Conservation (phyloP, 768 basidiomycete species). For the Podaxis pistillaris region DNA sequence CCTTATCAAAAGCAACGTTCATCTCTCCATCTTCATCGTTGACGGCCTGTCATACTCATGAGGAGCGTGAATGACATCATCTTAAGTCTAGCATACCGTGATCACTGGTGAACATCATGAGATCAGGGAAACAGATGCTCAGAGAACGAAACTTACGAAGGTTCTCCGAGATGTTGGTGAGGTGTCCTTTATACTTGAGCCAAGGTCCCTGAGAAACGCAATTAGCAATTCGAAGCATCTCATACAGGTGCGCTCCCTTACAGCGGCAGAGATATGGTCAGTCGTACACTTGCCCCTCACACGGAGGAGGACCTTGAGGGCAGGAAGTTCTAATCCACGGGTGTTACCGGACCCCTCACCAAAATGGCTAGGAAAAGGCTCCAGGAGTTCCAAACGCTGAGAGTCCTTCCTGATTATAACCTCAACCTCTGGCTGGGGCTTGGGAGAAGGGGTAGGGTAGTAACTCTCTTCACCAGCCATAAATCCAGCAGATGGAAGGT, state of each 20-base stretch:
- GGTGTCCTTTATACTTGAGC: conserved; percentile 98
- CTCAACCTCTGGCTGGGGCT: conserved; percentile 71
- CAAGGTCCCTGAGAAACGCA: conserved; percentile 73
- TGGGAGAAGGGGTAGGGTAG: conserved; percentile 74
- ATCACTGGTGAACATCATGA: conserved; percentile 56
- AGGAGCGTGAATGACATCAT: background rate
- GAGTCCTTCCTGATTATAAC: conserved; percentile 78
- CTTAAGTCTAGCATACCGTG: conserved; percentile 48
- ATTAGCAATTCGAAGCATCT: background rate
- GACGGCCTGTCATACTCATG: conserved; percentile 53
- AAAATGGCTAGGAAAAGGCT: conserved; percentile 85
- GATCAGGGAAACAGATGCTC: background rate
- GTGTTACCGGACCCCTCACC: conserved; percentile 40
- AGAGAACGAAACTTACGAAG: conserved; percentile 54
- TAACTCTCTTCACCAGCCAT: conserved; percentile 69
- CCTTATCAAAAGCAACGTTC: conserved; percentile 86
- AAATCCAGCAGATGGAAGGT: conserved; percentile 84
- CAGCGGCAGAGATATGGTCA: conserved; percentile 97
- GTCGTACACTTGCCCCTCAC: conserved; percentile 99
- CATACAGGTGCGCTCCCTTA: conserved; percentile 31
- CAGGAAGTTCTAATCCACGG: conserved; percentile 71
- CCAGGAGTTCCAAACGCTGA: conserved; percentile 80
- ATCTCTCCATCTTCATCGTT: conserved; percentile 95
- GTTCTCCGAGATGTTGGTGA: conserved; percentile 96
- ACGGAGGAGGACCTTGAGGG: conserved; percentile 82